A percentile compares a stretch with the other conserved stretches of the same genome.
Conservation (phyloP, 2,329 filamentous ascomycete species). For the Xylariaceae sp. region DNA sequence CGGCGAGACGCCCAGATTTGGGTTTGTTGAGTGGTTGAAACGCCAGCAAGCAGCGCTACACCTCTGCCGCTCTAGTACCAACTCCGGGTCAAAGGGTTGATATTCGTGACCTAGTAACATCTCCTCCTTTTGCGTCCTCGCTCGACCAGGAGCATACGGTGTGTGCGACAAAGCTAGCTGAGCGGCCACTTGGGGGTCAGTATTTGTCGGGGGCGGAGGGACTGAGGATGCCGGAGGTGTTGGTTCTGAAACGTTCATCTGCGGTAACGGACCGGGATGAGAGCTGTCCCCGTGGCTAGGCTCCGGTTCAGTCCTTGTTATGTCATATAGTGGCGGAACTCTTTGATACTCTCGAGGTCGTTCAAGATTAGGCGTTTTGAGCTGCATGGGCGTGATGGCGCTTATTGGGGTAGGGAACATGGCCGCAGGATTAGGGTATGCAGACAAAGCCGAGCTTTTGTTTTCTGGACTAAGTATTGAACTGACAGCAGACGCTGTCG, state of each 20-base stretch:
- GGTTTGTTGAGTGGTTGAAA: slow-evolving; percentile 81
- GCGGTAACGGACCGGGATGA: slow-evolving; percentile 51
- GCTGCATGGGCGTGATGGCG: slow-evolving; percentile 39
- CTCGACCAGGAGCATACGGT: slow-evolving; percentile 40
- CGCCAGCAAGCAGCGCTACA: slow-evolving; percentile 78
- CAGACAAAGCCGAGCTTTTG: slow-evolving; percentile 56
- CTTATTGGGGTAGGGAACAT: slow-evolving; percentile 61
- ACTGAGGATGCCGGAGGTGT: slow-evolving; percentile 47
- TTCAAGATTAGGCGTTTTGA: slow-evolving; percentile 31
- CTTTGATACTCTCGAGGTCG: slow-evolving; percentile 55
- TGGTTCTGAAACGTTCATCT: slow-evolving; percentile 54
- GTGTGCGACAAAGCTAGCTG: slow-evolving; percentile 56
- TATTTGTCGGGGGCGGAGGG: slow-evolving; percentile 32
- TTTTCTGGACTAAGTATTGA: slow-evolving; percentile 44
- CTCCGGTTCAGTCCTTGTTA: slow-evolving; percentile 46
- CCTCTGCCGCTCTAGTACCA: slow-evolving; percentile 78
- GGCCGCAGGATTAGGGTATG: slow-evolving; percentile 47
- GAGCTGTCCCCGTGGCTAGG: slow-evolving; percentile 41
- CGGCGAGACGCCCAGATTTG: slow-evolving; percentile 65
- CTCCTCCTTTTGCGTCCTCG: slow-evolving; percentile 75
- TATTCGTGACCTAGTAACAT: slow-evolving; percentile 82
- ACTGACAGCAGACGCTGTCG: slow-evolving; percentile 54
- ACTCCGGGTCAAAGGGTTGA: slow-evolving; percentile 70
- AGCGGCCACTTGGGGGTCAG: slow-evolving; percentile 53
- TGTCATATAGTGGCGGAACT: slow-evolving; percentile 58